Evolutionary conservation across 2,329 filamentous ascomycete genomes (phyloP).

Genomic region (Cercospora zeina): DNA sequence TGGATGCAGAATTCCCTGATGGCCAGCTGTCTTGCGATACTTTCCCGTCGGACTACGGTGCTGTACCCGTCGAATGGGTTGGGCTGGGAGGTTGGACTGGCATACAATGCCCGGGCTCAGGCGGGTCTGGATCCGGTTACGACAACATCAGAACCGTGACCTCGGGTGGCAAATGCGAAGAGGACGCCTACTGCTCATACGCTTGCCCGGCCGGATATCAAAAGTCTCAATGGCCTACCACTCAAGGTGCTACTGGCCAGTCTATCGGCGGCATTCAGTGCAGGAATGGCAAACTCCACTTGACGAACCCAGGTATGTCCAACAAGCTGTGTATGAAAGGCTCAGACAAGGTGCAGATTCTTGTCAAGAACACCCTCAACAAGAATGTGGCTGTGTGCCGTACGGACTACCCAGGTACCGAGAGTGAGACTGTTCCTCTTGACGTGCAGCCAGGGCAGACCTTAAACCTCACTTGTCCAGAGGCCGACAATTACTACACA

Average conservation of each 20-base stretch:
- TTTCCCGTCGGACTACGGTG: conserved; percentile 82
- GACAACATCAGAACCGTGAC: conserved; percentile 65
- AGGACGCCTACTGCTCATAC: conserved; percentile 81
- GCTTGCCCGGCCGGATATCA: conserved; percentile 88
- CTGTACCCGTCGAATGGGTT: conserved; percentile 68
- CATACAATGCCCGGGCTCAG: conserved; percentile 58
- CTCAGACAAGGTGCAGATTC: conserved; percentile 62
- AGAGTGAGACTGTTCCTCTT: conserved; percentile 81
- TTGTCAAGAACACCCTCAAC: conserved; percentile 71
- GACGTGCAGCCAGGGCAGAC: conserved; percentile 59
- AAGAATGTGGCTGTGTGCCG: conserved; percentile 75
- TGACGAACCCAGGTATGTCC: conserved; percentile 67
- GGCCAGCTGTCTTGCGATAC: conserved; percentile 67
- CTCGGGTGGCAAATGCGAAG: conserved; percentile 62
- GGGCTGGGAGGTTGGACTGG: conserved; percentile 74
- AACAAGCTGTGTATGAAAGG: conserved; percentile 74
- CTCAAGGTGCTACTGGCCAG: conserved; percentile 76
- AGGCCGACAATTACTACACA: conserved; percentile 70
- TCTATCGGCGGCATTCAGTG: conserved; percentile 88
- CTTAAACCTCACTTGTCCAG: conserved; percentile 71
- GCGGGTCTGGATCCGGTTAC: conserved; percentile 40
- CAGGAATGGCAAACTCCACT: conserved; percentile 71
- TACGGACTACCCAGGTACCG: conserved; percentile 93
- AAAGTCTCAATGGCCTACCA: conserved; percentile 83
- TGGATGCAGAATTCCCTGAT: conserved; percentile 71